These are phyloP conservation scores for Saprolegnia diclina DNA, from an alignment of 352 stramenopile species.

Conservation along the genomic window DNA sequence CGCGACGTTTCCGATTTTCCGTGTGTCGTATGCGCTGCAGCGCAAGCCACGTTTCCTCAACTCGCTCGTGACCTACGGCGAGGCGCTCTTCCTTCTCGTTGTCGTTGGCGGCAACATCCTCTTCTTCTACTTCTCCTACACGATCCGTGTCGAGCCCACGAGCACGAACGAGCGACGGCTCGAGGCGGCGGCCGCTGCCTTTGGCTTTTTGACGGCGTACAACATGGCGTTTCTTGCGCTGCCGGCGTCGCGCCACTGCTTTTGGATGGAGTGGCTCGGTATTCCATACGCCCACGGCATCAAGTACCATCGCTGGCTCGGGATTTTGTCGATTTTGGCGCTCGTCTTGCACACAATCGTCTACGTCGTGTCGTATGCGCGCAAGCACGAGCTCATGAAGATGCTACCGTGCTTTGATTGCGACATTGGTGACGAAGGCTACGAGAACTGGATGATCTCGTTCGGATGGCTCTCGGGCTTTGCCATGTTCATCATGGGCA, in stretches of 20 bases:
- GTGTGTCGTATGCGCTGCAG: neutral
- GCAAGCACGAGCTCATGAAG: slow-evolving; percentile 44
- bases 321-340: slow-evolving; percentile 57
- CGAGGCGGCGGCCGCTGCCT: slow-evolving; percentile 27
- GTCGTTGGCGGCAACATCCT: slow-evolving; percentile 45
- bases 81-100: slow-evolving; percentile 46
- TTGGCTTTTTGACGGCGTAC: slow-evolving; percentile 51
- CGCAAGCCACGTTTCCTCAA: slow-evolving; percentile 6
- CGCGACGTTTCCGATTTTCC: neutral
- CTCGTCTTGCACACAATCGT: slow-evolving; percentile 59
- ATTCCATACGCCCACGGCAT: slow-evolving; percentile 82
- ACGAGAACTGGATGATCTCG: slow-evolving; percentile 27
- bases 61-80: slow-evolving; percentile 37
- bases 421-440: slow-evolving; percentile 26
- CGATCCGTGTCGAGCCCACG: neutral
- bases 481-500: slow-evolving; percentile 32
- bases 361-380: slow-evolving; percentile 69
- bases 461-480: slow-evolving; percentile 32
- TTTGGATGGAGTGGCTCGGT: slow-evolving; percentile 78
- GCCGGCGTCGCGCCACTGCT: slow-evolving; percentile 62
- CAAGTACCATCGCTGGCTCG: slow-evolving; percentile 85
- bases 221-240: slow-evolving; percentile 62
- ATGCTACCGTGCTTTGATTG: slow-evolving; percentile 32
- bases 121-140: slow-evolving; percentile 46
- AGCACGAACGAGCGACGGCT: neutral